Evolutionary conservation across 768 basidiomycete species (phyloP), one percentile per base, ranked within the genome.

Genomic region (Pleurotus tuoliensis): DNA sequence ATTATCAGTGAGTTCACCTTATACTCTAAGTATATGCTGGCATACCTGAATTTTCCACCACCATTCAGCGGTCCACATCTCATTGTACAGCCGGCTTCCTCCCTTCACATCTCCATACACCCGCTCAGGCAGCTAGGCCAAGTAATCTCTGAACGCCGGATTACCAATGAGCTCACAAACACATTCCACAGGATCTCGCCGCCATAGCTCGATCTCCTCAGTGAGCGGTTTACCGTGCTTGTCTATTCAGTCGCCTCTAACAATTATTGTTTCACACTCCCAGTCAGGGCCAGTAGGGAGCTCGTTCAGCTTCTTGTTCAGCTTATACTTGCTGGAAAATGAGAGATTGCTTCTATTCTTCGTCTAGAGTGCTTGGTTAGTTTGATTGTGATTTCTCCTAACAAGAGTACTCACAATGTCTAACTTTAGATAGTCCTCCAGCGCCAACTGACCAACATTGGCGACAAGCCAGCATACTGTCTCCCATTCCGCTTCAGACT

Each of bases 31-130:
- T 53, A 61, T 56, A 4, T 20, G 60, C 2, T 15, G 13, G 61
- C 71, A 24, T 58, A 79, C 80, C 68, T 81, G 80, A 1, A 69
- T 73, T 8, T 47, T 47, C 79, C 79, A 81, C 81, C 79, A 81
- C 81, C 81, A 82, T 46, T 72, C 69, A 0, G 74, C 77, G 0
- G 77, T 81, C 41, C 79, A 67, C 71, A 81, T 73, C 45, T 81
- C 77, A 59, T 71, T 65, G 50, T 63, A 75, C 0, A 76, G 15
- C 67, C 68, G 46, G 62, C 55, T 5, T 53, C 39, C 53, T 72
- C 67, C 0, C 4, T 15, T 27, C 0, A 2, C 12, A 20, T 52
- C 40, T 7, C 27, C 30, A 24, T 52, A 57, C 13, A 51, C 47
- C 1, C 37, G 56, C 30, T 60, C 57, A 5, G 59, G 59, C 1